Evolutionary conservation across 257 asterid species (phyloP).

Genomic region (Fraxinus cuspidata): DNA sequence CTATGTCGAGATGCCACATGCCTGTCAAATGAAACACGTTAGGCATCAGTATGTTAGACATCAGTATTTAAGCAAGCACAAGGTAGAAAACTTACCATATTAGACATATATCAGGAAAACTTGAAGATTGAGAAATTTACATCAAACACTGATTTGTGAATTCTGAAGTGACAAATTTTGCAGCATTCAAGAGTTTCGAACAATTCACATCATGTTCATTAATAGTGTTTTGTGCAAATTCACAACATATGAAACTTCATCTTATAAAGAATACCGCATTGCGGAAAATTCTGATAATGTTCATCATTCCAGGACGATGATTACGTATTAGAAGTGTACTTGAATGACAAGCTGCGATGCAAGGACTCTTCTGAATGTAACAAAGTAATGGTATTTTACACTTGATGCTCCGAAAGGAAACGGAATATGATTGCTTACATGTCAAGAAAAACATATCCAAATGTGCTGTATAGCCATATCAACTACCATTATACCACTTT

Average conservation of each 20-base stretch:
- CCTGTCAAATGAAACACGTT: slow-evolving; percentile 18
- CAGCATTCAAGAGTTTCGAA: background rate
- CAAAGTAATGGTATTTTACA: background rate
- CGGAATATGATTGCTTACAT: too few species aligned
- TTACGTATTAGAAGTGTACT: background rate
- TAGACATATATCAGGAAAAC: background rate
- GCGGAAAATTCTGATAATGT: background rate
- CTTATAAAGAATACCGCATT: background rate
- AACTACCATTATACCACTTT: too few species aligned
- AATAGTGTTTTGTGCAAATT: background rate
- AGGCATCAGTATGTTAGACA: background rate
- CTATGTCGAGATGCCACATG: slow-evolving; percentile 29
- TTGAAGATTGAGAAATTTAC: background rate
- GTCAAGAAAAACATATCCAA: too few species aligned
- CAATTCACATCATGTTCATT: background rate
- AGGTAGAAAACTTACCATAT: background rate
- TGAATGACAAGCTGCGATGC: background rate
- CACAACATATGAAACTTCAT: background rate
- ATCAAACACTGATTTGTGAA: background rate
- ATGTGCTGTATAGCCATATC: too few species aligned
- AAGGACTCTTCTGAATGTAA: background rate
- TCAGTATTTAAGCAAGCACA: background rate
- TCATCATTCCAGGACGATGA: background rate
- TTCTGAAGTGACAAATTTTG: background rate
- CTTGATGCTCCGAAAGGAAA: too few species aligned